These are phyloP conservation scores for Talaromyces pinophilus DNA, from an alignment of 2,329 filamentous ascomycete species.

Conservation along the genomic window DNA sequence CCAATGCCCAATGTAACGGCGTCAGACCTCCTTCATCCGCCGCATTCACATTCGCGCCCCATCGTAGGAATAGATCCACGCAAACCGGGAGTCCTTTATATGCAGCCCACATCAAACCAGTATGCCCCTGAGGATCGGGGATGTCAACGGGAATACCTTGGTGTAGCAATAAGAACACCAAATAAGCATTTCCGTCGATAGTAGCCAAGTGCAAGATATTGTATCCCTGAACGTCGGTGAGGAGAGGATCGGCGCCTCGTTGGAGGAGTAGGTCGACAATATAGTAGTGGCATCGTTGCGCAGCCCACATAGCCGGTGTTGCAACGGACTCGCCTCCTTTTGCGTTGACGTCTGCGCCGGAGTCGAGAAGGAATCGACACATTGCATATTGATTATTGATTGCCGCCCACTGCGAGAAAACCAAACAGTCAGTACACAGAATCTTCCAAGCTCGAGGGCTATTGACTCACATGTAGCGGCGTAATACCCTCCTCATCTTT, in stretches of 20 bases:
- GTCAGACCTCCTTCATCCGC: conserved; percentile 92
- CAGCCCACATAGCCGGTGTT: conserved; percentile 94
- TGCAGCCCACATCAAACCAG: conserved; percentile 95
- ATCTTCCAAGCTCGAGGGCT: neutral
- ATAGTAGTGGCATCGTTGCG: conserved; percentile 95
- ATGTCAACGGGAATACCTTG: conserved; percentile 95
- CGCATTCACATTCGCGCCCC: conserved; percentile 91
- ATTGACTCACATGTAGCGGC: conserved; percentile 72
- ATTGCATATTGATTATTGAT: conserved; percentile 99
- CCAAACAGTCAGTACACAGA: conserved; percentile 9
- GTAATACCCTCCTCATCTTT: conserved; percentile 92
- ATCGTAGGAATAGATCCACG: conserved; percentile 87
- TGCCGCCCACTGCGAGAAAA: conserved; percentile 77
- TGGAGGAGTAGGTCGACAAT: conserved; percentile 89
- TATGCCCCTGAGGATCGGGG: conserved; percentile 85
- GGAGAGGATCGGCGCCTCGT: conserved; percentile 86
- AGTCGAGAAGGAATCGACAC: conserved; percentile 89
- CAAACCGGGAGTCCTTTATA: conserved; percentile 95
- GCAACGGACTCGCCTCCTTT: conserved; percentile 95
- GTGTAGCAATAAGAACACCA: conserved; percentile 86
- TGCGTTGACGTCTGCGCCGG: conserved; percentile 86
- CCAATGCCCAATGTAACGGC: conserved; percentile 91
- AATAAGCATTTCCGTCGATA: conserved; percentile 91
- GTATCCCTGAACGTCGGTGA: conserved; percentile 93
- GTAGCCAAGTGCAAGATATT: conserved; percentile 97